Percentiles rank a stretch among this genome's conserved stretches.
Evolutionary conservation across 2,329 filamentous ascomycete species (phyloP).

Genomic region (Diaporthe ilicicola): DNA sequence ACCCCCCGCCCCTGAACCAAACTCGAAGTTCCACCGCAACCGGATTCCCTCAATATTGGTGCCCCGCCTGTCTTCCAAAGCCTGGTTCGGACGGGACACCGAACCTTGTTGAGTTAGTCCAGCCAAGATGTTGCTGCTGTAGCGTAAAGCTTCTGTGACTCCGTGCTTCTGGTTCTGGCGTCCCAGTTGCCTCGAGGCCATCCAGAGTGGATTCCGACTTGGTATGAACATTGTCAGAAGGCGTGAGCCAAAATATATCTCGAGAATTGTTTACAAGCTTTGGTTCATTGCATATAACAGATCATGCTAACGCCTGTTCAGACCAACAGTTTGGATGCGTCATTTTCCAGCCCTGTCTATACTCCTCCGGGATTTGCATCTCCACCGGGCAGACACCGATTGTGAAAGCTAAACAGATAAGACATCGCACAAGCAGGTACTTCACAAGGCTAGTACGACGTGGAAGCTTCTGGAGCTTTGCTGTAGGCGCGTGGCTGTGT

Average conservation of each 20-base stretch:
- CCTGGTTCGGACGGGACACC: not conserved
- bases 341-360: not conserved
- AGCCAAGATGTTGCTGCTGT: not conserved
- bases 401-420: not conserved
- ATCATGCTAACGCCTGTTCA: not conserved
- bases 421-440: not conserved
- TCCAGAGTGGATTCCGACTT: not conserved
- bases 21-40: conserved; percentile 7
- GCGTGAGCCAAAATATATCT: not conserved
- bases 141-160: not conserved
- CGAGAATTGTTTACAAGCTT: not conserved
- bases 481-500: not conserved
- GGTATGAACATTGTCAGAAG: not conserved
- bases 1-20: conserved; percentile 11
- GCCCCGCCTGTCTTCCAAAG: conserved; percentile 10
- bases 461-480: not conserved
- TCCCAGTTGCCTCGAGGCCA: not conserved
- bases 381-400: not conserved
- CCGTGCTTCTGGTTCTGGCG: not conserved
- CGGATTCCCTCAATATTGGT: conserved; percentile 1
- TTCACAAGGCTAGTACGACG: not conserved
- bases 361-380: not conserved
- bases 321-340: not conserved
- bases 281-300: not conserved
- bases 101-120: not conserved